These are phyloP conservation scores for Capsicum chinense DNA, from an alignment of 257 asterid genomes.

Conservation along the genomic window DNA sequence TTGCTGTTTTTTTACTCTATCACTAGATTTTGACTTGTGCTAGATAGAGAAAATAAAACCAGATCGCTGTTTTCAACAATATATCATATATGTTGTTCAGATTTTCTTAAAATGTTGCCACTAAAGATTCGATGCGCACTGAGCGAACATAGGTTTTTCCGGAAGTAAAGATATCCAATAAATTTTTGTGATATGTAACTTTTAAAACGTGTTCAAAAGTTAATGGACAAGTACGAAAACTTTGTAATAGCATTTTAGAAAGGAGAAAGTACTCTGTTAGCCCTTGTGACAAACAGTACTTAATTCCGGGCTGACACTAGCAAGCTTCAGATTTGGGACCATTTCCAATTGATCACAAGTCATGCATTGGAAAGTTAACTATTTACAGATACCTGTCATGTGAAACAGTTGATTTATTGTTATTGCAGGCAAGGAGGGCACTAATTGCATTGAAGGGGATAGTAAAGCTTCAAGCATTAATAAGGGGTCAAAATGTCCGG, in stretches of 20 bases:
- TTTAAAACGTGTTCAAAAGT: neutral
- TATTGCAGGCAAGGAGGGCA: conserved; percentile 81
- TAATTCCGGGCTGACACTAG: neutral
- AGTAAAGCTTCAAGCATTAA: conserved; percentile 87
- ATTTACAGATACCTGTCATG: conserved; percentile 19
- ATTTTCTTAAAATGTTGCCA: neutral
- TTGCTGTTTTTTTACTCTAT: neutral
- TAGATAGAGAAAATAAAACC: neutral
- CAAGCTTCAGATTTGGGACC: conserved; percentile 31
- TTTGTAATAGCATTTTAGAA: conserved; percentile 9
- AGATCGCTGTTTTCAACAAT: neutral
- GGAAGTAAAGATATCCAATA: neutral
- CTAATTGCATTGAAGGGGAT: conserved; percentile 84
- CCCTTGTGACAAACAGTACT: neutral
- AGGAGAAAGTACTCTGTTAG: neutral
- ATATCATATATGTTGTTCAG: neutral
- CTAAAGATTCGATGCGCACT: neutral
- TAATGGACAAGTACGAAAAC: neutral
- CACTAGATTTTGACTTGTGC: neutral
- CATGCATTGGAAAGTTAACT: conserved; percentile 17
- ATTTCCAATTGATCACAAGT: conserved; percentile 23
- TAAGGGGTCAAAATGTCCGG: conserved; percentile 90
- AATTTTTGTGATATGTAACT: neutral
- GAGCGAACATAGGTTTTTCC: neutral
- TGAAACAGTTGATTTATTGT: neutral